phyloP scores from a whole-genome alignment of 768 basidiomycete species.

The Sarcodon aspratus region DNA sequence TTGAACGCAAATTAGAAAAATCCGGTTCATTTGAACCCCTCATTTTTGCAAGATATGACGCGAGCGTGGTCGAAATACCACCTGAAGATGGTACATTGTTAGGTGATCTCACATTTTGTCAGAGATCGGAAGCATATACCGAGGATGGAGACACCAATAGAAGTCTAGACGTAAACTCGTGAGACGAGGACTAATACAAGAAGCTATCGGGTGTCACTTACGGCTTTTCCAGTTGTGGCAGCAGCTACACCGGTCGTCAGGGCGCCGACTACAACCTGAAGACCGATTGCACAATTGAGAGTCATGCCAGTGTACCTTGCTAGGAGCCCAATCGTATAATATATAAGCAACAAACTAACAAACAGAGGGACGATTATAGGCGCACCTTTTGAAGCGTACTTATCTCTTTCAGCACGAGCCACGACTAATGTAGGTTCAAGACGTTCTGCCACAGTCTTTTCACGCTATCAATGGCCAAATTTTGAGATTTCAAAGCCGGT shows the following conservation, averaged over 20 bases:
- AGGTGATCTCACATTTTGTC: too few relatives aligned
- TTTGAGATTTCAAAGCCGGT: too few relatives aligned
- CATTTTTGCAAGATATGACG: conserved; percentile 60
- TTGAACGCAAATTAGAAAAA: conserved; percentile 38
- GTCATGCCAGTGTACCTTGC: conserved; percentile 20
- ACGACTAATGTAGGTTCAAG: conserved; percentile 38
- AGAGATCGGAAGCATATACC: too few relatives aligned
- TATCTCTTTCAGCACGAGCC: conserved; percentile 34
- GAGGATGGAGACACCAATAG: conserved; percentile 21
- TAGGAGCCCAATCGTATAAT: conserved; percentile 6
- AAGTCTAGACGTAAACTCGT: conserved; percentile 14
- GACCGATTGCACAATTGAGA: conserved; percentile 39
- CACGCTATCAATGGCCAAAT: background rate
- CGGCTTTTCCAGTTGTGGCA: conserved; percentile 18
- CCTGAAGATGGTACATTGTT: conserved; percentile 15
- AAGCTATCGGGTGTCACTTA: too few relatives aligned
- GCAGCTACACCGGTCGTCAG: conserved; percentile 58
- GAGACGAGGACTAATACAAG: too few relatives aligned
- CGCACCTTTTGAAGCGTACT: conserved; percentile 34
- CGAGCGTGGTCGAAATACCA: conserved; percentile 55
- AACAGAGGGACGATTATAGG: conserved; percentile 8
- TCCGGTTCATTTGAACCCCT: conserved; percentile 67
- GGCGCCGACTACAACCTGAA: conserved; percentile 56
- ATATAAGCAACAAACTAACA: background rate
- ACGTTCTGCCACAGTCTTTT: conserved; percentile 33